Evolutionary conservation across 495 filamentous ascomycete genomes (phyloP).

Genomic region (Talaromyces wortmannii): DNA sequence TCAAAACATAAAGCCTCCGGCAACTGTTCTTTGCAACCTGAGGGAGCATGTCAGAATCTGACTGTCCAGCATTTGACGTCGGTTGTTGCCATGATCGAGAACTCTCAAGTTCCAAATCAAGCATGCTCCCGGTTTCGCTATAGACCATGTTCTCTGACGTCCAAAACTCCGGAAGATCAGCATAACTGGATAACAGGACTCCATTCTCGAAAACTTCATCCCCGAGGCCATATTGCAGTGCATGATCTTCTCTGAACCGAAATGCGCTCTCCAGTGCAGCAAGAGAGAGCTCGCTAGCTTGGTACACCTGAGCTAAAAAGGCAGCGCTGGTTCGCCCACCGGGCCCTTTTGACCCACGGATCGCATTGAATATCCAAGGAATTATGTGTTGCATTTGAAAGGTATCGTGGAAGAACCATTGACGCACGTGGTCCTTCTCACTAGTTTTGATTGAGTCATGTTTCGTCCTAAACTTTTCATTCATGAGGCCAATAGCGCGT

Average conservation of each 20-base stretch:
- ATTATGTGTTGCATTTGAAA: constrained; percentile 66
- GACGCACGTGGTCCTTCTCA: constrained; percentile 65
- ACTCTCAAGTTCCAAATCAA: constrained; percentile 37
- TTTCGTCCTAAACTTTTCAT: constrained; percentile 58
- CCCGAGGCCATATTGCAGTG: constrained; percentile 61
- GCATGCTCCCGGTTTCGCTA: constrained; percentile 41
- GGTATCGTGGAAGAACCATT: constrained; percentile 77
- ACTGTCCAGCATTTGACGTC: constrained; percentile 10
- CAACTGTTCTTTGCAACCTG: constrained; percentile 47
- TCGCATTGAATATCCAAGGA: constrained; percentile 65
- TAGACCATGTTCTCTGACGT: constrained; percentile 49
- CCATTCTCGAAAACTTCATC: constrained; percentile 61
- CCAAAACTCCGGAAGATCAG: constrained; percentile 72
- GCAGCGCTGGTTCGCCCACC: constrained; percentile 22
- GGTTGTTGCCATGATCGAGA: constrained; percentile 30
- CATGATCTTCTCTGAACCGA: constrained; percentile 61
- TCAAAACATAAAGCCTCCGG: constrained; percentile 48
- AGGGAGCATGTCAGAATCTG: constrained; percentile 25
- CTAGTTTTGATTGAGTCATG: constrained; percentile 42
- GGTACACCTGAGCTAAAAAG: constrained; percentile 52
- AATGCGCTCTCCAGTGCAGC: constrained; percentile 65
- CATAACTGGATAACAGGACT: constrained; percentile 51
- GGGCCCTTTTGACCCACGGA: constrained; percentile 49
- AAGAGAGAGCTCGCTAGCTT: constrained; percentile 75
- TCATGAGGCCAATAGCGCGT: constrained; percentile 62